These are phyloP conservation scores for Yarrowia hollandica DNA, from an alignment of 805 yeast species.

Conservation along the genomic window DNA sequence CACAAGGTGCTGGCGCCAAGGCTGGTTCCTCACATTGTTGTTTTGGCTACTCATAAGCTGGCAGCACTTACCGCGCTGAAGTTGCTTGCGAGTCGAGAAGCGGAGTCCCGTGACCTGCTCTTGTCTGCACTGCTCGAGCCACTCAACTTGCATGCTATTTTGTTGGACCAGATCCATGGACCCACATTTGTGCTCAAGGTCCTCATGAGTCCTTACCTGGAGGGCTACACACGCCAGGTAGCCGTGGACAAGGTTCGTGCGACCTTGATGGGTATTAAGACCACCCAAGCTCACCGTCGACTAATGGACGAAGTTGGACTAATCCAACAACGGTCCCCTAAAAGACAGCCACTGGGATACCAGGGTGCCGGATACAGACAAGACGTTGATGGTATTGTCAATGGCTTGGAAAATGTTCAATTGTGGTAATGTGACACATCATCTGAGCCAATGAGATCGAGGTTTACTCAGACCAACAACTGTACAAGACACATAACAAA, in stretches of 20 bases:
- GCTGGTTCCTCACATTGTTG: constrained; percentile 60
- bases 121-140: constrained; percentile 60
- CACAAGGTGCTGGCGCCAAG: constrained; percentile 64
- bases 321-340: constrained; percentile 22
- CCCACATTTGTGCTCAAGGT: constrained; percentile 78
- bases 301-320: constrained; percentile 91
- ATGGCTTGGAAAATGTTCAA: constrained; percentile 27
- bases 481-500: constrained; percentile 25
- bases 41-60: constrained; percentile 73
- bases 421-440: constrained; percentile 23
- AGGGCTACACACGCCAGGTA: constrained; percentile 58
- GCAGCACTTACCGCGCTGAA: constrained; percentile 83
- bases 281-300: constrained; percentile 76
- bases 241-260: constrained; percentile 62
- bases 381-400: constrained; percentile 20
- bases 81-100: constrained; percentile 64
- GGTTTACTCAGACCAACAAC: constrained; percentile 4
- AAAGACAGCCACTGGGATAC: constrained; percentile 13
- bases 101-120: constrained; percentile 65
- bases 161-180: constrained; percentile 69
- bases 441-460: not conserved
- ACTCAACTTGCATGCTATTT: constrained; percentile 54
- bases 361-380: constrained; percentile 19
- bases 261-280: constrained; percentile 59
- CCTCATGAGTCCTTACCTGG: constrained; percentile 64